phyloP scores from a whole-genome alignment of 2,329 filamentous ascomycete genomes.

The Hysterium pulicare region DNA sequence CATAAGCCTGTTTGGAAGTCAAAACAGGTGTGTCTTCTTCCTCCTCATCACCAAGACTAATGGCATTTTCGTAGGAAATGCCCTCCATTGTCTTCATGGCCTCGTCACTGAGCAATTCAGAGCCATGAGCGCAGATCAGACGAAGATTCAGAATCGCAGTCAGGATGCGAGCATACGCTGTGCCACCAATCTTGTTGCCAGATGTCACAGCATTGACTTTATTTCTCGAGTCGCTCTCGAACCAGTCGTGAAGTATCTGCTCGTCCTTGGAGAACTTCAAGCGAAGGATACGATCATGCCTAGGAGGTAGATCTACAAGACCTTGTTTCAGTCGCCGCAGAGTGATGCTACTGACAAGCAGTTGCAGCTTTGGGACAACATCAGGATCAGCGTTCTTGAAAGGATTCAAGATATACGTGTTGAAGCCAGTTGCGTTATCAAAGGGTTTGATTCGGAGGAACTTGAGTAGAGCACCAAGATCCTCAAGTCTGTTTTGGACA shows the following conservation, averaged over 20 bases:
- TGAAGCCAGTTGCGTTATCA: constrained; percentile 71
- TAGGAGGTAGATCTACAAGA: constrained; percentile 69
- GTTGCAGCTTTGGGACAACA: constrained; percentile 77
- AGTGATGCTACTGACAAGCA: constrained; percentile 92
- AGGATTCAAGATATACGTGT: constrained; percentile 73
- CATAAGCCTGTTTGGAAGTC: constrained; percentile 71
- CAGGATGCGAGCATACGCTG: constrained; percentile 89
- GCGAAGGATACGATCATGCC: constrained; percentile 68
- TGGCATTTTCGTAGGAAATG: constrained; percentile 77
- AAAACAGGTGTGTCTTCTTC: constrained; percentile 57
- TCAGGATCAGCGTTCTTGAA: constrained; percentile 85
- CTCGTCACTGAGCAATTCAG: constrained; percentile 79
- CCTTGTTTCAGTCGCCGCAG: constrained; percentile 87
- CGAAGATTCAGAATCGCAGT: constrained; percentile 87
- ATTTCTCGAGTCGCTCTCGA: constrained; percentile 75
- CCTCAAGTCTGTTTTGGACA: constrained; percentile 89
- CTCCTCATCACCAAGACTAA: constrained; percentile 81
- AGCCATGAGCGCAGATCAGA: constrained; percentile 89
- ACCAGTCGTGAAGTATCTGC: constrained; percentile 74
- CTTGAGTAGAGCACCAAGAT: constrained; percentile 79
- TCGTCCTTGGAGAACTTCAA: constrained; percentile 77
- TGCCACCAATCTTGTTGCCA: constrained; percentile 70
- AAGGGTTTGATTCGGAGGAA: constrained; percentile 86
- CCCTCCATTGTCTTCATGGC: constrained; percentile 79
- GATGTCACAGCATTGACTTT: constrained; percentile 73